Conservation (phyloP, 106 monocot species). For the Dendrobium nobile region DNA sequence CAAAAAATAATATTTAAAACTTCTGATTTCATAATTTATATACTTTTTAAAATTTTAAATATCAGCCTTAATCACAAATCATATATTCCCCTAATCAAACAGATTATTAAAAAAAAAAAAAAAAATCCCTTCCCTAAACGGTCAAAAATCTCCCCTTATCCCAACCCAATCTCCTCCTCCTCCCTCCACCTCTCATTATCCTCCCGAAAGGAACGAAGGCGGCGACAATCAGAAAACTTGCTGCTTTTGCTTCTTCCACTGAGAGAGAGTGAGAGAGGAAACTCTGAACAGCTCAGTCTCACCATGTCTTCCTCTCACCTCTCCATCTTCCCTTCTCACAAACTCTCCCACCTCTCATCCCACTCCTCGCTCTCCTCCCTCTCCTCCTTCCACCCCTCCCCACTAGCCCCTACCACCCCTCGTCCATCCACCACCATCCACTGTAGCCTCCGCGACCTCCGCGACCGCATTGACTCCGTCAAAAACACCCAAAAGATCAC, state of each 20-base stretch:
- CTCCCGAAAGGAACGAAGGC: not conserved
- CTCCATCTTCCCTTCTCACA: constrained; percentile 5
- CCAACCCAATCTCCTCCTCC: not conserved
- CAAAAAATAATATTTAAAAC: no score
- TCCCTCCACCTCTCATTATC: constrained; percentile 5
- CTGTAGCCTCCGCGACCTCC: constrained; percentile 58
- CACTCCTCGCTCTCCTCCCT: constrained; percentile 14
- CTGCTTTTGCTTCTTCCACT: not conserved
- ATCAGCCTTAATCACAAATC: no score
- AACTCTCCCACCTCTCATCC: constrained; percentile 21
- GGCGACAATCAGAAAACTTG: not conserved
- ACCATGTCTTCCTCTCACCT: constrained; percentile 16
- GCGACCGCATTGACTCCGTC: constrained; percentile 78
- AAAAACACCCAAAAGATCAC: constrained; percentile 96
- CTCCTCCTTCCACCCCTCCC: constrained; percentile 14
- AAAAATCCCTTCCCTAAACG: not conserved
- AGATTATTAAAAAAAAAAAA: no score
- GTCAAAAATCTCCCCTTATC: constrained; percentile 9
- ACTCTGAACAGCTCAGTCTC: no score
- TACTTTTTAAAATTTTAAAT: no score
- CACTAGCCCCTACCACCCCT: constrained; percentile 1
- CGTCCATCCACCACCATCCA: constrained; percentile 2
- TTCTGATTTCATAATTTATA: no score
- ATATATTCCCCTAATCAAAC: no score
- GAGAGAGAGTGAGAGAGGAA: not conserved